Evolutionary conservation across 2,329 filamentous ascomycete species (phyloP), one percentile per base, ranked within the genome.

Genomic region (Aaosphaeria pasadenensis): DNA sequence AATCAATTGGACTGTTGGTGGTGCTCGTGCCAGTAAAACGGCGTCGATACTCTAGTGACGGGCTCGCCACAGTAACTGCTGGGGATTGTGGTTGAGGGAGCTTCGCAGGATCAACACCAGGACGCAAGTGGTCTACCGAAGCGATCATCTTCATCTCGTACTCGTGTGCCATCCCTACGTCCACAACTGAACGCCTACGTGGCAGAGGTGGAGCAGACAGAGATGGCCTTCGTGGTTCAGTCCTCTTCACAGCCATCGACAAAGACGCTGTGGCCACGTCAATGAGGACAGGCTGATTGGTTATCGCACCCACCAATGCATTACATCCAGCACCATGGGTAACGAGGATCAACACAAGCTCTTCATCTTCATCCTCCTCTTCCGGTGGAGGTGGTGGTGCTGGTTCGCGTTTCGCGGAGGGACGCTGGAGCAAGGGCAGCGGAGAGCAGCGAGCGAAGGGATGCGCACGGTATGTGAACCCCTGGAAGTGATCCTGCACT

Each of bases 311-410:
- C 53, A 99, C 91, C 40, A 99, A 73, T 2, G 94, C 94, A 72
- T 99, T 99, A 72, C 92, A 96, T 36, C 94, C 94, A 11, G 94
- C 94, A 28, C 92, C 92, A 64, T 99, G 94, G 0, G 94, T 96
- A 24, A 99, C 88, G 6, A 99, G 74, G 38, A 99, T 79, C 11
- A 99, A 76, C 1, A 97, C 85, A 1, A 91, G 81, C 58, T 85
- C 82, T 11, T 87, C 82, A 0, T 83, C 79, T 2, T 80, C 77
- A 1, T 79, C 74, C 4, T 63, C 54, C 1, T 78, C 72, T 3
- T 63, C 51, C 5, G 62, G 50, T n/a, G 55, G 57, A n/a, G 72
- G 64, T 4, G 33, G 69, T 53, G 55, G 69, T 62, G 64, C 59
- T 28, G 60, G 56, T 7, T 67, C 60, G 17, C 17, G 17, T 24